Evolutionary conservation across 2,329 filamentous ascomycete genomes (phyloP), one percentile per base, ranked within the genome.

Genomic region (Aspergillus spinulosporus): DNA sequence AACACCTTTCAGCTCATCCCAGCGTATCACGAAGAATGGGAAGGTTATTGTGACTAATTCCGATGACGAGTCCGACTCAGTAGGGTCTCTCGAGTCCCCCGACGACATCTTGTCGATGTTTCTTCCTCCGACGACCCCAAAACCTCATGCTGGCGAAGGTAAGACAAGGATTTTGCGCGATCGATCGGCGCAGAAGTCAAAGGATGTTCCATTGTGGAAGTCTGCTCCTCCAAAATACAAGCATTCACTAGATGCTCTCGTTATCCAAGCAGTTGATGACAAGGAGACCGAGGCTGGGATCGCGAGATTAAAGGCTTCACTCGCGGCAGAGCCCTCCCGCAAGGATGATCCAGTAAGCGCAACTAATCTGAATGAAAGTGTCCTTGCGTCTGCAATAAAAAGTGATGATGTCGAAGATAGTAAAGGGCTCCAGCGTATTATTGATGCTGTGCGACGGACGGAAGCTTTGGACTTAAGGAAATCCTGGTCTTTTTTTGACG

Each of bases 51-150:
- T 92, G 40, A 80, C 80, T 45, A 86, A 84, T 52, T 92, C 89
- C 0, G 89, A 92, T 65, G 87, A 88, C n/a, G 82, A 82, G 14
- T 81, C 80, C 29, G 80, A 83, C 48, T 87, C 87, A 0, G 76
- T 82, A 56, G 77, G 74, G 50, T 81, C 79, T 1, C 66, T 84
- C 15, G 80, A 81, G 57, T 79, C 82, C 29, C 77, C 87, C 11
- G 79, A 82, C 4, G 78, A 82, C 43, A 69, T 87, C 1, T 66
- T 82, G 12, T 63, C 65, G 14, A 65, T 58, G 36, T 67, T 70
- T 15, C 55, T 62, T 11, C 57, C 61, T 31, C 58, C 61, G 4
- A 49, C 21, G 8, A 21, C 43, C 40, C 52, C 60, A 26, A 52
- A 52, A 7, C 12, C 44, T 28, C 42, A 21, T 14, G 51, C 61